Conservation (phyloP, 2,329 filamentous ascomycete genomes). For the Piedraia hortae region DNA sequence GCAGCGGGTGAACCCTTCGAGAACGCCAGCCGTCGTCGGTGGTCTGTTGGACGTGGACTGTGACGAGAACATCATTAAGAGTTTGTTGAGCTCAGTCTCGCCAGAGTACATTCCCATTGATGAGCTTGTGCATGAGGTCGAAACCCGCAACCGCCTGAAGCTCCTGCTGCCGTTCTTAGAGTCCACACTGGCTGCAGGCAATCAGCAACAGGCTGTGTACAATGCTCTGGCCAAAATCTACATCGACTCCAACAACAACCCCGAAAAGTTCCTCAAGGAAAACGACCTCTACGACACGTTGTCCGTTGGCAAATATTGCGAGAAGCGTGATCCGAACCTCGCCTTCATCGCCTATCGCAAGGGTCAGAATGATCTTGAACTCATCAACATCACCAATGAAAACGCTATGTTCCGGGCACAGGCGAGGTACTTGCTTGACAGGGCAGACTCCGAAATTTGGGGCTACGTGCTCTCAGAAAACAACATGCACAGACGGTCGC, state of each 20-base stretch:
- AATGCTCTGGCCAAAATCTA: slow-evolving; percentile 98
- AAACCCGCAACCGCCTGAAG: slow-evolving; percentile 84
- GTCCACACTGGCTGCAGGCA: slow-evolving; percentile 62
- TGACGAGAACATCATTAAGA: slow-evolving; percentile 88
- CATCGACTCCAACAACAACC: slow-evolving; percentile 95
- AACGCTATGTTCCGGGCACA: slow-evolving; percentile 99
- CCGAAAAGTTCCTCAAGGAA: slow-evolving; percentile 88
- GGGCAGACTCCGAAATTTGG: slow-evolving; percentile 77
- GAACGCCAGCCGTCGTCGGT: slow-evolving; percentile 79
- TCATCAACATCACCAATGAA: slow-evolving; percentile 95
- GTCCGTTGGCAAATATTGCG: slow-evolving; percentile 85
- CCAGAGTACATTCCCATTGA: slow-evolving; percentile 73
- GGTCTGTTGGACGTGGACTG: slow-evolving; percentile 90
- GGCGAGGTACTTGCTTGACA: slow-evolving; percentile 76
- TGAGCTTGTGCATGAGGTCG: slow-evolving; percentile 80
- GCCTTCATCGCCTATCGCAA: slow-evolving; percentile 89
- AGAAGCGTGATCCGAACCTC: slow-evolving; percentile 90
- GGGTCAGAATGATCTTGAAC: slow-evolving; percentile 87
- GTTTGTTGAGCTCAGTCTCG: slow-evolving; percentile 59
- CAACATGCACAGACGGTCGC: slow-evolving; percentile 78
- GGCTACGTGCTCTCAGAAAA: slow-evolving; percentile 80
- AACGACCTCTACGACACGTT: slow-evolving; percentile 92
- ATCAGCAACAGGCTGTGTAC: slow-evolving; percentile 88
- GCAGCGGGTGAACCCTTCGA: slow-evolving; percentile 75
- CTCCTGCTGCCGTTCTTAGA: slow-evolving; percentile 88